phyloP scores from a whole-genome alignment of 306 rosid genomes.

The Adenanthera pavonina region DNA sequence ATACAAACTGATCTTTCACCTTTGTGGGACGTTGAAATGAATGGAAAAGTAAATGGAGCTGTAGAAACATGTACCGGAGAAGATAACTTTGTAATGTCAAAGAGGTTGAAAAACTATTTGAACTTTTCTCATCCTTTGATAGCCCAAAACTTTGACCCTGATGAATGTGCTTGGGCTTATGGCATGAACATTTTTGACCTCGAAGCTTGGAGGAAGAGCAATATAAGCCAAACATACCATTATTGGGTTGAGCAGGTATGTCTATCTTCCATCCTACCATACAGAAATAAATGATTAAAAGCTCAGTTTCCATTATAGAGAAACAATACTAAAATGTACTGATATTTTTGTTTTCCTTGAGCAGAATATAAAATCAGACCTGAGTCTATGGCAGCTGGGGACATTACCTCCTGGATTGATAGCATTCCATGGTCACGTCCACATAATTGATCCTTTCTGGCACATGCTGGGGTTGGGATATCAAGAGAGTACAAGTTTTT shows the following conservation, averaged over 20 bases:
- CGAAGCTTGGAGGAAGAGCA: constrained; percentile 94
- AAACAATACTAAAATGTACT: constrained; percentile 14
- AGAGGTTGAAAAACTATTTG: constrained; percentile 85
- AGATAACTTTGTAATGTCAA: constrained; percentile 96
- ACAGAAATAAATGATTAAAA: constrained; percentile 3
- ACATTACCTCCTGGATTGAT: constrained; percentile 98
- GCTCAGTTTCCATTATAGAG: constrained; percentile 25
- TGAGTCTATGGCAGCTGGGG: constrained; percentile 98
- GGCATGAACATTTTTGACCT: constrained; percentile 99
- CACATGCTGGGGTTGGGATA: constrained; percentile 98
- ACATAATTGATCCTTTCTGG: constrained; percentile 89
- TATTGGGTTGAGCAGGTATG: constrained; percentile 87
- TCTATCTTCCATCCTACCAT: constrained; percentile 27
- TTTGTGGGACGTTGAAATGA: constrained; percentile 90
- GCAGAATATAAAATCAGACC: constrained; percentile 96
- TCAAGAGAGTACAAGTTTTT: constrained; percentile 79
- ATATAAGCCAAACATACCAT: constrained; percentile 85
- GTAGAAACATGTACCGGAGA: constrained; percentile 93
- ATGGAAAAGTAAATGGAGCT: constrained; percentile 98
- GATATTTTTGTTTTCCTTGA: constrained; percentile 28
- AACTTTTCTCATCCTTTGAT: constrained; percentile 96
- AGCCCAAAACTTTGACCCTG: constrained; percentile 62
- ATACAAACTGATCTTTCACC: constrained; percentile 98
- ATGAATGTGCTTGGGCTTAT: constrained; percentile 98
- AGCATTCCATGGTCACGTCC: constrained; percentile 95